phyloP scores from a whole-genome alignment of 208 protist genomes.

The Leishmania tarentolae region DNA sequence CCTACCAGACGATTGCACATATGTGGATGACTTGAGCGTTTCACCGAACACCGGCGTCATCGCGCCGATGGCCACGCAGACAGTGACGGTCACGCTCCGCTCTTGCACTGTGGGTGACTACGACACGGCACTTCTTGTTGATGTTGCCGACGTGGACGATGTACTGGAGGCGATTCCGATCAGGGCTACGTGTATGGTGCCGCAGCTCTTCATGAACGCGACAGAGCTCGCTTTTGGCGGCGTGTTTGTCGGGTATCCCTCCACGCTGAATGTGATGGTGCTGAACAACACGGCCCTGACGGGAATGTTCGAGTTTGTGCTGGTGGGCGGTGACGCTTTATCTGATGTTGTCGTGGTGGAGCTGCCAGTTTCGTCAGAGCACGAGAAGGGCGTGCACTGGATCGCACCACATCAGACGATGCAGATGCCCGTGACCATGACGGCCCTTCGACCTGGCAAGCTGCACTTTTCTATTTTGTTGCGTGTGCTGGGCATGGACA shows the following conservation, averaged over 20 bases:
- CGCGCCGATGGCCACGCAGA: constrained; percentile 50
- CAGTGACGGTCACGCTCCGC: constrained; percentile 80
- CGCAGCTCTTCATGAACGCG: constrained; percentile 65
- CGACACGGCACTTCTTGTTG: constrained; percentile 86
- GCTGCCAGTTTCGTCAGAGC: constrained; percentile 31
- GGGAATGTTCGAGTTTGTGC: constrained; percentile 91
- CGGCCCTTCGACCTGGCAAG: constrained; percentile 70
- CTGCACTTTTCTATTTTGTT: constrained; percentile 85
- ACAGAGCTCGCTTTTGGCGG: constrained; percentile 85
- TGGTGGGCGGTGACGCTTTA: constrained; percentile 59
- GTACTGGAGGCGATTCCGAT: constrained; percentile 88
- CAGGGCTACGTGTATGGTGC: constrained; percentile 83
- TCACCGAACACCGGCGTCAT: constrained; percentile 74
- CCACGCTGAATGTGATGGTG: constrained; percentile 86
- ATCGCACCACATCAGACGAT: constrained; percentile 43
- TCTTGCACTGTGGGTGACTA: constrained; percentile 83
- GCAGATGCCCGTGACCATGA: constrained; percentile 80
- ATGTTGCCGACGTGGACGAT: constrained; percentile 93
- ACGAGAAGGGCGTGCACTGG: constrained; percentile 29
- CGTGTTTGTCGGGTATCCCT: constrained; percentile 92
- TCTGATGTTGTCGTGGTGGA: constrained; percentile 29
- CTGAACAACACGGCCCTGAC: constrained; percentile 91
- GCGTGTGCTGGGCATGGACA: constrained; percentile 68
- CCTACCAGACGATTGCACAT: constrained; percentile 60
- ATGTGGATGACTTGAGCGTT: constrained; percentile 74